These are phyloP conservation scores for Neospermospora avenae DNA, from an alignment of 2,329 filamentous ascomycete species.

Conservation along the genomic window DNA sequence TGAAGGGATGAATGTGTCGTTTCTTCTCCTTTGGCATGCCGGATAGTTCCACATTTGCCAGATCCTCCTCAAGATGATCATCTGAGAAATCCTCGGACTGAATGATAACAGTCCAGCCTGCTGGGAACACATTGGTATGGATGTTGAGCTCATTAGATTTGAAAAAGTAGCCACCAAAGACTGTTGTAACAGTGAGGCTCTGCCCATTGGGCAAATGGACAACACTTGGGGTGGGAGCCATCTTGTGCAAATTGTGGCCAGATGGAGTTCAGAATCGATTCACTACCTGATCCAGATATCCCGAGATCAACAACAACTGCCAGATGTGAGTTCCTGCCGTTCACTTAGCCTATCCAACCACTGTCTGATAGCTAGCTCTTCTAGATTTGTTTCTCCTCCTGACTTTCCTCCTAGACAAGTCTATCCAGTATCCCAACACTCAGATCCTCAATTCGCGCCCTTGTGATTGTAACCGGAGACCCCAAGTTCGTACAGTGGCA, in stretches of 20 bases:
- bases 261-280: background rate
- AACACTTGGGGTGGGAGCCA: constrained; percentile 34
- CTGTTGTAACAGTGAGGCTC: constrained; percentile 73
- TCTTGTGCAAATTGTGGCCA: constrained; percentile 5
- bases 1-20: constrained; percentile 61
- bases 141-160: constrained; percentile 73
- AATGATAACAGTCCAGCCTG: constrained; percentile 87
- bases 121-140: constrained; percentile 69
- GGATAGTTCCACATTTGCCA: constrained; percentile 32
- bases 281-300: background rate
- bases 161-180: constrained; percentile 91
- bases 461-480: too few relatives aligned
- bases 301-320: background rate
- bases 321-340: too few relatives aligned
- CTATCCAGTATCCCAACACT: too few relatives aligned
- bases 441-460: too few relatives aligned
- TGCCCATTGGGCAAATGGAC: constrained; percentile 86
- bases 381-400: too few relatives aligned
- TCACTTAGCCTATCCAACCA: too few relatives aligned
- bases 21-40: constrained; percentile 28
- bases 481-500: too few relatives aligned
- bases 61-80: constrained; percentile 29
- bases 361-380: too few relatives aligned
- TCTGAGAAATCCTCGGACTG: constrained; percentile 55
- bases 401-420: too few relatives aligned